These are phyloP conservation scores for Salicornia ramosissima DNA, from an alignment of 148 eudicot genomes.

Conservation along the genomic window DNA sequence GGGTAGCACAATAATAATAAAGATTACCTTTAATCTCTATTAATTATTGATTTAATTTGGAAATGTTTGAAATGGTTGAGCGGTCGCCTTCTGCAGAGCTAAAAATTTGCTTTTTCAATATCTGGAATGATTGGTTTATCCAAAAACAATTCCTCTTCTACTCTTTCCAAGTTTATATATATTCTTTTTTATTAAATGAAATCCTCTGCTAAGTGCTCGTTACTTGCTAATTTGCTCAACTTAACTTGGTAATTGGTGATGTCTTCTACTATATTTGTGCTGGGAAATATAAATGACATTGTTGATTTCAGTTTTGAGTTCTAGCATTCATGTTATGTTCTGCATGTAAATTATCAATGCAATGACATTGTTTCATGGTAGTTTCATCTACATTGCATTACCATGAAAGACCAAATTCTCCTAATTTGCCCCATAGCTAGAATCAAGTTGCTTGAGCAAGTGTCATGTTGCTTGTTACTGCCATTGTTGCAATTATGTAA, in stretches of 20 bases:
- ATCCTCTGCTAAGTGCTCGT: neutral
- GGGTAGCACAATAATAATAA: constrained; percentile 30
- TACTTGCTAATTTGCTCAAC: neutral
- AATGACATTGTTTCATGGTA: constrained; percentile 1
- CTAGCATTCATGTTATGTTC: neutral
- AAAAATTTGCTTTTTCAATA: constrained; percentile 20
- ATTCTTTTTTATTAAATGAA: neutral
- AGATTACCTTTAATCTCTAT: constrained; percentile 17
- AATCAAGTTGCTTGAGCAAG: neutral
- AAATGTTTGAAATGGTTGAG: constrained; percentile 24
- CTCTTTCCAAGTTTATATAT: no score
- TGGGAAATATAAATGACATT: neutral
- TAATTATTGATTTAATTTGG: constrained; percentile 6
- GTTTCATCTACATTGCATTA: neutral
- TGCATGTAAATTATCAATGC: neutral
- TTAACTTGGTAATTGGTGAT: neutral
- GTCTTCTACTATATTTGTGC: neutral
- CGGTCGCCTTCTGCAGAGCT: constrained; percentile 26
- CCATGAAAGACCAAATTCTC: neutral
- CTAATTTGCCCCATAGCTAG: neutral
- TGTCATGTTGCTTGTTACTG: neutral
- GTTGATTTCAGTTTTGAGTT: constrained; percentile 9
- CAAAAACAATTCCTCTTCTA: no score
- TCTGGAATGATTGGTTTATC: constrained; percentile 14
- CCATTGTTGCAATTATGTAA: neutral